Evolutionary conservation across 345 rosid species (phyloP), one percentile per base, ranked within the genome.

Genomic region (Moricandia moricandioides): DNA sequence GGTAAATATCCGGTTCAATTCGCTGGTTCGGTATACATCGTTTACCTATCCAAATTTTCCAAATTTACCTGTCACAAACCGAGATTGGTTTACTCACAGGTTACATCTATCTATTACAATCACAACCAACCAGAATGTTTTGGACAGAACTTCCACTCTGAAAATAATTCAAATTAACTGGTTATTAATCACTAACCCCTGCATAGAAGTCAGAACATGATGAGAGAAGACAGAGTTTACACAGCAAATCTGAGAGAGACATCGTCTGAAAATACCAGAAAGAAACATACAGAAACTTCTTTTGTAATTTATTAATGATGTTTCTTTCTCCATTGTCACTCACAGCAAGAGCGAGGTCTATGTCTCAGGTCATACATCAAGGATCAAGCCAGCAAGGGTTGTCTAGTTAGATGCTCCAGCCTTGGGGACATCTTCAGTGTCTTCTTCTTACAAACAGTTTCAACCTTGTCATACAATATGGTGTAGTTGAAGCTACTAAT

Each of bases 401-500:
- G 64, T 37, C 65, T 18, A 6, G 70, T n/a, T 37, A 61, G 8
- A 35, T 75, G 47, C 62, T 61, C 69, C 1, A 39, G 55, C 64
- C 40, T 9, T 45, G 72, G 78, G 0, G 78, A 40, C n/a, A 76
- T 14, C 74, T 51, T 76, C 65, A 76, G 70, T 0, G 65, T 56
- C 67, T 39, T 79, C 64, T 49, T 67, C 64, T 78, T 37, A 71
- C 91, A 88, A 3, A 62, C 47, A 71, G 72, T 63, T 60, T 39
- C 66, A 35, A 80, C 64, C 70, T 81, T 40, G 54, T 93, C 94
- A 67, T 85, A 80, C 3, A 85, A 70, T 79, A 93, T 80, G 9
- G 78, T 84, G 81, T 86, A 83, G 78, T 87, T 89, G 21, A 80
- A 88, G 81, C 89, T 89, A 81, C 96, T 89, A 18, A 91, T 73